Conservation (phyloP, 1,139 yeast genomes). For the Candida sanyaensis region DNA sequence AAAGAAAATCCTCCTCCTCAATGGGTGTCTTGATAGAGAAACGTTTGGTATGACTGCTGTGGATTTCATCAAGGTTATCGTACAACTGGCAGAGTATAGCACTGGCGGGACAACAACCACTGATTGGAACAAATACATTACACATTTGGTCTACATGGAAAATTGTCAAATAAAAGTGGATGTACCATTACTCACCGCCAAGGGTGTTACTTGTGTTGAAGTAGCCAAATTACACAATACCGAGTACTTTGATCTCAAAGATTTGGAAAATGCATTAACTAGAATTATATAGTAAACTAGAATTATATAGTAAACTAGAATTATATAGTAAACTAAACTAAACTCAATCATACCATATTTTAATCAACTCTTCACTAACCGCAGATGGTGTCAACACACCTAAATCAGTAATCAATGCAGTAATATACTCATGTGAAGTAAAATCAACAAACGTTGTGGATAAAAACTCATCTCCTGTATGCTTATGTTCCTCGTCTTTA, state of each 20-base stretch:
- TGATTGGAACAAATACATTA: slow-evolving; percentile 47
- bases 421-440: slow-evolving; percentile 93
- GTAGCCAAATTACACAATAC: slow-evolving; percentile 30
- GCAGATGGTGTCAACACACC: slow-evolving; percentile 98
- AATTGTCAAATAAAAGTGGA: slow-evolving; percentile 53
- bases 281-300: slow-evolving; percentile 3
- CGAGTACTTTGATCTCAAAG: slow-evolving; percentile 39
- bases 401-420: slow-evolving; percentile 93
- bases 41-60: slow-evolving; percentile 65
- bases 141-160: slow-evolving; percentile 58
- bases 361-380: slow-evolving; percentile 94
- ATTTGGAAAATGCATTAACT: slow-evolving; percentile 16
- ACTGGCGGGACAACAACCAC: slow-evolving; percentile 3
- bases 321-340: slow-evolving; percentile 4
- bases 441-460: slow-evolving; percentile 68
- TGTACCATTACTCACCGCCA: slow-evolving; percentile 25
- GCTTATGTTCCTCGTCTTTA: slow-evolving; percentile 8
- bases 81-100: slow-evolving; percentile 45
- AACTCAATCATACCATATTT: slow-evolving; percentile 88
- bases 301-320: slow-evolving; percentile 5
- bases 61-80: slow-evolving; percentile 58
- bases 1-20: slow-evolving; percentile 59
- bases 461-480: slow-evolving; percentile 27
- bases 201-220: slow-evolving; percentile 50
- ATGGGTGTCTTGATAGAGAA: slow-evolving; percentile 77